Percentiles rank a stretch among this genome's conserved stretches.
phyloP scores from a whole-genome alignment of 2,329 filamentous ascomycete species.

The Aspergillus ochraceoroseus region DNA sequence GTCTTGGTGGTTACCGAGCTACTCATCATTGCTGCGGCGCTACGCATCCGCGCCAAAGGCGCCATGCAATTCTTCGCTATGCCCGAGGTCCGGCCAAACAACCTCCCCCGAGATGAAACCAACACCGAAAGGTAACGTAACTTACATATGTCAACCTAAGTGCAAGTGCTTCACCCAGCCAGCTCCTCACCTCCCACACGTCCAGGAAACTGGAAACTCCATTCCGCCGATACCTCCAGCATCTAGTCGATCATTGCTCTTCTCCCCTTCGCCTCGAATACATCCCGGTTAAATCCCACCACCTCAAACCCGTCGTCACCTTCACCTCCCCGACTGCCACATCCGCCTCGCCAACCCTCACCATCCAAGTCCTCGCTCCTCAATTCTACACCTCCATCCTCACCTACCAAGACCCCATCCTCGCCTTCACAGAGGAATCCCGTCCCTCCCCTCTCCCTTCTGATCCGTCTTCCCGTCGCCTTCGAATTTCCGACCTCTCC shows the following conservation, averaged over 20 bases:
- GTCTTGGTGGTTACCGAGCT: constrained; percentile 5
- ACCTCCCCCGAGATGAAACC: constrained; percentile 5
- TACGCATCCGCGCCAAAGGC: constrained; percentile 6
- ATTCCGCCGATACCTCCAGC: constrained; percentile 2
- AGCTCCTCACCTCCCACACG: background rate
- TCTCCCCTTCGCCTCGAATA: background rate
- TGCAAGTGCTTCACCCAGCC: too few species aligned
- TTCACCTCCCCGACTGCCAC: constrained; percentile 1
- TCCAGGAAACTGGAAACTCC: constrained; percentile 4
- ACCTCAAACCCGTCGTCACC: background rate
- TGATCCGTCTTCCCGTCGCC: constrained; percentile 2
- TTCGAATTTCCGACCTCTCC: background rate
- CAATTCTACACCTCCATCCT: constrained; percentile 5
- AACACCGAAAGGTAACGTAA: background rate
- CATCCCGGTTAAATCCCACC: constrained; percentile 4
- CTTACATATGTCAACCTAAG: too few species aligned
- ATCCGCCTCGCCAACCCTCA: background rate
- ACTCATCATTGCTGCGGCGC: constrained; percentile 2
- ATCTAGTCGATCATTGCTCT: background rate
- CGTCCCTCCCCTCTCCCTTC: background rate
- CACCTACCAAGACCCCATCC: background rate
- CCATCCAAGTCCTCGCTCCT: constrained; percentile 3
- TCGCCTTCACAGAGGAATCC: constrained; percentile 2
- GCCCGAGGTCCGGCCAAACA: constrained; percentile 6
- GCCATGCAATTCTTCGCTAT: background rate